Conservation (phyloP, 2,329 filamentous ascomycete genomes). For the Didymella arachidicola region DNA sequence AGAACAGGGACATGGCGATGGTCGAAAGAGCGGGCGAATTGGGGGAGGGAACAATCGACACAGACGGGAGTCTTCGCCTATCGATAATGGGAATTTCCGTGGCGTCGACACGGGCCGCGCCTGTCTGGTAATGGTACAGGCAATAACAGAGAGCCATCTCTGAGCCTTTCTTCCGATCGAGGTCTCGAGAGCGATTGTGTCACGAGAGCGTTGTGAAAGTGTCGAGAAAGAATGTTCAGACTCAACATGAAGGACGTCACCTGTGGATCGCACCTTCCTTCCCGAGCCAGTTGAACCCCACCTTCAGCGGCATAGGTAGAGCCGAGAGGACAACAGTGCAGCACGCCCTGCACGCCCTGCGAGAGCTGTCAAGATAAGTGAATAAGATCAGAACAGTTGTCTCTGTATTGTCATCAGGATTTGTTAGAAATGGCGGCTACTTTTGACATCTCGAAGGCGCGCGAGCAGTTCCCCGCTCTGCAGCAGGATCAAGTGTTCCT, state of each 20-base stretch:
- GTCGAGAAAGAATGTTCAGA: background rate
- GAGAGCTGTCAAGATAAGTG: background rate
- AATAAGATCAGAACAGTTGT: background rate
- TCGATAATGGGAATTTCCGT: background rate
- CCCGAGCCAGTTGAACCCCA: conserved; percentile 12
- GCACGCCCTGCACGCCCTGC: conserved; percentile 11
- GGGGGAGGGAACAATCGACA: background rate
- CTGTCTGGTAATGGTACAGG: background rate
- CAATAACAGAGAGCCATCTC: background rate
- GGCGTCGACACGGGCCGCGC: background rate
- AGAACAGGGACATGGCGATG: no score
- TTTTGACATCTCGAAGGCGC: conserved; percentile 65
- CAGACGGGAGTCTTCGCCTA: background rate
- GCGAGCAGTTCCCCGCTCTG: conserved; percentile 73
- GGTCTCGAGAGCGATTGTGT: background rate
- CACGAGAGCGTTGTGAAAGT: background rate
- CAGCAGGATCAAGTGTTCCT: conserved; percentile 73
- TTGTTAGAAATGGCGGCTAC: conserved; percentile 27
- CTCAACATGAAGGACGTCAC: conserved; percentile 12
- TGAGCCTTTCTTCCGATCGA: background rate
- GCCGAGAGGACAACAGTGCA: conserved; percentile 11
- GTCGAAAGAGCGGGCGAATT: no score
- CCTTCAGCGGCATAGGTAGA: background rate
- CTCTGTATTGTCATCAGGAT: background rate
- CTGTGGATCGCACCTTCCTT: conserved; percentile 23